Evolutionary conservation across 2,329 filamentous ascomycete species (phyloP).

Genomic region (Phialophora tarda): DNA sequence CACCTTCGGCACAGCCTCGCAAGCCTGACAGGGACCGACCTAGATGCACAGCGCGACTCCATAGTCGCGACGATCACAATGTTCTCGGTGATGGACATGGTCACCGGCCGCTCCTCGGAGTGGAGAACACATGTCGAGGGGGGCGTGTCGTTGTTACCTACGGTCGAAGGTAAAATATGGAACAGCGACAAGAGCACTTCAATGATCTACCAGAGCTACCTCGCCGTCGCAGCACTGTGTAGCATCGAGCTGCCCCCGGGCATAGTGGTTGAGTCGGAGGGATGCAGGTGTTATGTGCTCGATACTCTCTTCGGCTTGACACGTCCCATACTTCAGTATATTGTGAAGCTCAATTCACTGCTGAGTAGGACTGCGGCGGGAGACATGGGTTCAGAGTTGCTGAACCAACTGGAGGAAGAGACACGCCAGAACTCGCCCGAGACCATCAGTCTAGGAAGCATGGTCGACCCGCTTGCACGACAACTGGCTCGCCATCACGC

Average conservation of each 20-base stretch:
- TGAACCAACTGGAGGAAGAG: constrained; percentile 45
- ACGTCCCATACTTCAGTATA: constrained; percentile 39
- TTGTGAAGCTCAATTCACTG: constrained; percentile 40
- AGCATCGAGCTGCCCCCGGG: constrained; percentile 40
- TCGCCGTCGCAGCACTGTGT: constrained; percentile 43
- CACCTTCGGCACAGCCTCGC: constrained; percentile 45
- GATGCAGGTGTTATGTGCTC: constrained; percentile 39
- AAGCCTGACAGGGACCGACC: constrained; percentile 40
- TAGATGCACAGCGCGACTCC: constrained; percentile 30
- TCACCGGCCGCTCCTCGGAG: constrained; percentile 34
- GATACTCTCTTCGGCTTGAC: constrained; percentile 43
- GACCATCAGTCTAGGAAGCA: no score
- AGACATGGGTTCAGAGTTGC: constrained; percentile 26
- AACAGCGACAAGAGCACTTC: constrained; percentile 29
- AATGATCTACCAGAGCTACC: constrained; percentile 42
- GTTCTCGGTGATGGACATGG: constrained; percentile 38
- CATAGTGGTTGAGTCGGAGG: constrained; percentile 34
- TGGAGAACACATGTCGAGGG: constrained; percentile 41
- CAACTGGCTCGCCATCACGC: constrained; percentile 37
- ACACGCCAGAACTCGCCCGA: no score
- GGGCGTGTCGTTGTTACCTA: constrained; percentile 38
- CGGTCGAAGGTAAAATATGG: constrained; percentile 28
- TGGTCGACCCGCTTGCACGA: constrained; percentile 37
- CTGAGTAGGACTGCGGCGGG: constrained; percentile 36
- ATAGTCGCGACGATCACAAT: constrained; percentile 36